Base-by-base conservation (phyloP, 2,329 filamentous ascomycete species). In the Thielaviopsis ethacetica region DNA sequence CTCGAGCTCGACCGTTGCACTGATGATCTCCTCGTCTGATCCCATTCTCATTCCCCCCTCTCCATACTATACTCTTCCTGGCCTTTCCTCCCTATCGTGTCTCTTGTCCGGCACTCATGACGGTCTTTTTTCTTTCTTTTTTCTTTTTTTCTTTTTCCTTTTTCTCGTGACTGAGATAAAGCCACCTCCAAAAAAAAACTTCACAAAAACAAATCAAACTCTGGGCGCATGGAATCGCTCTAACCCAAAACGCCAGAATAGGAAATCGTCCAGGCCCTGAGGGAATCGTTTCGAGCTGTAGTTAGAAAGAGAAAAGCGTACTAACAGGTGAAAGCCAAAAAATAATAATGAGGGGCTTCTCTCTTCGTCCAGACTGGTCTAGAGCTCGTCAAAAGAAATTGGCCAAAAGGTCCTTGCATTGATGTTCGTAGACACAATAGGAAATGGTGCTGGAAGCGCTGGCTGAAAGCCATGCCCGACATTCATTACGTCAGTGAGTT, bases 241-340 rank as follows among this genome's bases (percentile, higher is more conserved):
- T 51, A 51, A 56, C 55, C 47, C 30, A 57, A 57, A 57, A 47
- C 30, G 55, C 55, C 34, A 27, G 47, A 51, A 21, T 51, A 57
- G 55, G 47, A 57, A 41, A 57, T 57, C n/a, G 9, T 22, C 21
- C 24, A 41, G 26, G 54, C 19, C 49, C 22, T n/a, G n/a, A 26
- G 41, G 19, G 30, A 34, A 34, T 34, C 30, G 30, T 34, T 34
- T 34, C 30, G 30, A 34, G 30, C 30, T 34, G 30, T 34, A 34
- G n/a, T n/a, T n/a, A n/a, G 30, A 10, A 34, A 34, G 30, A 34
- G 30, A 34, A 34, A 34, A 34, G 30, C 7, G 10, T 9, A 12
- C 30, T 34, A 34, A 27, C n/a, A 7, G 12, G n/a, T 15, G 2
- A 19, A 5, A 54, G 26, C 38, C 26, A 54, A 2, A 24, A 19